Conservation (phyloP, 2,329 filamentous ascomycete species). For the Chalara sp. region DNA sequence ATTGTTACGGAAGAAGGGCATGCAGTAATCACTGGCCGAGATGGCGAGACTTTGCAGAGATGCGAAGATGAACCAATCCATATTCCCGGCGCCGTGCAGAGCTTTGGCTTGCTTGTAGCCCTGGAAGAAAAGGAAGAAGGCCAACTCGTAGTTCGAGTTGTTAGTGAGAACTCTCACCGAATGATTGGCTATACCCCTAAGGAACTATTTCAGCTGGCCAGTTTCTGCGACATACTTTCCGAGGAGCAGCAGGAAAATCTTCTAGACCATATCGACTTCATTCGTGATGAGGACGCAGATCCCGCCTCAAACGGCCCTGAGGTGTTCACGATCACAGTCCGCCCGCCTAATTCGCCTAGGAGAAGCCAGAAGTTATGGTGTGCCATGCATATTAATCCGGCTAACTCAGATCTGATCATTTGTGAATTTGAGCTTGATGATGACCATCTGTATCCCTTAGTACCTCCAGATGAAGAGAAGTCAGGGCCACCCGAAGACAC, state of each 20-base stretch:
- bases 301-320: constrained; percentile 72
- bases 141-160: constrained; percentile 62
- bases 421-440: constrained; percentile 88
- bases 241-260: constrained; percentile 81
- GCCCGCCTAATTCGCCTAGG: constrained; percentile 37
- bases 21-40: constrained; percentile 72
- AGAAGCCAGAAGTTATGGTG: constrained; percentile 71
- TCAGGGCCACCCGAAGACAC: constrained; percentile 67
- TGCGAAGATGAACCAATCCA: constrained; percentile 93
- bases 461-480: constrained; percentile 51
- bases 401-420: constrained; percentile 64
- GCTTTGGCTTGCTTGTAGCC: constrained; percentile 71
- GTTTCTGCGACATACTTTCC: constrained; percentile 75
- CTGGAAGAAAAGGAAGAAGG: constrained; percentile 65
- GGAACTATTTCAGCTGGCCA: constrained; percentile 66
- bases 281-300: constrained; percentile 75
- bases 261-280: constrained; percentile 81
- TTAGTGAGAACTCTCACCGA: constrained; percentile 72
- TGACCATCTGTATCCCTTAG: constrained; percentile 60
- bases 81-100: constrained; percentile 74
- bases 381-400: constrained; percentile 69
- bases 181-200: constrained; percentile 73
- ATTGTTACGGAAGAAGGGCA: constrained; percentile 71
- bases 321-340: constrained; percentile 73
- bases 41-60: constrained; percentile 63